phyloP scores from a whole-genome alignment of 108 stramenopile species.

The Discostella pseudostelligera region DNA sequence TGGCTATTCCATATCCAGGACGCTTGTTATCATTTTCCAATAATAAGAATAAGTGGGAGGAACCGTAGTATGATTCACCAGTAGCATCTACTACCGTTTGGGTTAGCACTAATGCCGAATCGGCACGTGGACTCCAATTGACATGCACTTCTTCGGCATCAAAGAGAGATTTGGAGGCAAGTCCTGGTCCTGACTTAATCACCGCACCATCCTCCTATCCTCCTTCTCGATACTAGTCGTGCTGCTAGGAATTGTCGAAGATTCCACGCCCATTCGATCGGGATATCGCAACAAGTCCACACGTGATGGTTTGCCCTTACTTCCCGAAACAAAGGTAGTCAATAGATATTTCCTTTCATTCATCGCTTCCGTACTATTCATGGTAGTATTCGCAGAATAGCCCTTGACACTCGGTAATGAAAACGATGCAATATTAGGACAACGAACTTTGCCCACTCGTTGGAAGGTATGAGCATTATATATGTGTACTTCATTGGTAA shows the following conservation, averaged over 20 bases:
- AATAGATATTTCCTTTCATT: conserved; percentile 45
- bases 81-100: conserved; percentile 92
- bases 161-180: conserved; percentile 74
- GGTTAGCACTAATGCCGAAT: conserved; percentile 73
- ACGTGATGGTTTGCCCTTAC: conserved; percentile 88
- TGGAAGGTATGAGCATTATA: conserved; percentile 20
- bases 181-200: conserved; percentile 41
- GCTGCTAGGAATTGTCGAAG: conserved; percentile 20
- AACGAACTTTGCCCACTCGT: conserved; percentile 53
- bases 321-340: conserved; percentile 80
- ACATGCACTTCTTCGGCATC: conserved; percentile 77
- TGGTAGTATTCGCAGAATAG: background rate
- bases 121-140: conserved; percentile 78
- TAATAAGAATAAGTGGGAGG: conserved; percentile 85
- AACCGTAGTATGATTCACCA: conserved; percentile 94
- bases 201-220: conserved; percentile 5
- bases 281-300: conserved; percentile 73
- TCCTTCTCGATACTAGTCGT: background rate
- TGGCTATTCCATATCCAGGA: conserved; percentile 39
- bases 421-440: conserved; percentile 59
- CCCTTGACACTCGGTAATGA: conserved; percentile 47
- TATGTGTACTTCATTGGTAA: conserved; percentile 78
- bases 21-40: conserved; percentile 43
- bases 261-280: conserved; percentile 39
- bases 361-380: background rate